Evolutionary conservation across 768 basidiomycete species (phyloP), one percentile per base, ranked within the genome.

Genomic region (Boletus vinaceobasis): DNA sequence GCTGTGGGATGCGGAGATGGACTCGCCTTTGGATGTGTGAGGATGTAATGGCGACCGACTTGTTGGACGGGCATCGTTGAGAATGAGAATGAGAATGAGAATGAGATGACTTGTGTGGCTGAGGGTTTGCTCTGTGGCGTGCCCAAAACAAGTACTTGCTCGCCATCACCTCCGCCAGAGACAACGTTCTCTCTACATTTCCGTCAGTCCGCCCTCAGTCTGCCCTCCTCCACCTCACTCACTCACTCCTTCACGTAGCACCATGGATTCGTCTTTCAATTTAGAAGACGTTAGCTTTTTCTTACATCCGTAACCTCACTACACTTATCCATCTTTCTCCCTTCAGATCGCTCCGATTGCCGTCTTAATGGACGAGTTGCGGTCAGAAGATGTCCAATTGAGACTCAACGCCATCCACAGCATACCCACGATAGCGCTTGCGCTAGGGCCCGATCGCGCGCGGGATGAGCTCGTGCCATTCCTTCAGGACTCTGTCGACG

Each of bases 401-500:
- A 89, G 97, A 52, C 79, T 99, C 68, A 95, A 96, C 62, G 95
- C 97, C 57, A 95, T 99, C 60, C 93, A 94, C 73, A 91, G 95
- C 73, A 84, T 99, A 66, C 93, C 94, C 48, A 99, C 97, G 45
- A 99, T 99, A 74, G 96, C 96, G 6, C 83, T 99, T 58, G 97
- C 97, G 17, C 81, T 99, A 48, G 96, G 97, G 7, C 86, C 93
- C 40, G 90, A 95, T 78, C 90, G 97, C 63, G 91, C 95, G 26
- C 85, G 96, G 59, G 90, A 93, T 52, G 97, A 99, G 70, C 83
- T 99, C 62, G 83, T 99, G 58, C 92, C 94, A 1, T 99, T 99
- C 77, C 83, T 99, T 50, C 93, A 94, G 75, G 96, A 99, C 67
- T 95, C 93, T n/a, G 86, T 99, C 61, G 97, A 99, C 72, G 97